A percentile compares a stretch with the other conserved stretches of the same genome.
Conservation (phyloP, 2,329 filamentous ascomycete genomes). For the Rugonectria rugulosa region DNA sequence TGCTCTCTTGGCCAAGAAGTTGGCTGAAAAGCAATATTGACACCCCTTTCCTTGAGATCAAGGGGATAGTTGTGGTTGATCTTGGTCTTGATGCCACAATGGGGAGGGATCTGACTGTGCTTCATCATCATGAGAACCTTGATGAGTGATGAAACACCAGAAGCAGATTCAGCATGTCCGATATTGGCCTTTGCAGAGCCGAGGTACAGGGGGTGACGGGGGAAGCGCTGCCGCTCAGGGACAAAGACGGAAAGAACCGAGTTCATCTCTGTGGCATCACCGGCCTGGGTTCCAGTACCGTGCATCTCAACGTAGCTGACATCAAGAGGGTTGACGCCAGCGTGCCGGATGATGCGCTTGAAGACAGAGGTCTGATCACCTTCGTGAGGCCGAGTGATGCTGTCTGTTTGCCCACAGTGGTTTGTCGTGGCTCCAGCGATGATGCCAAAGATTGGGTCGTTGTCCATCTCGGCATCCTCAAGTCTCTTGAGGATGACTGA, state of each 20-base stretch:
- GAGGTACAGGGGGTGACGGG: conserved; percentile 62
- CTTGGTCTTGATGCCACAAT: conserved; percentile 71
- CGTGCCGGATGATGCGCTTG: conserved; percentile 72
- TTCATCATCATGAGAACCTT: conserved; percentile 73
- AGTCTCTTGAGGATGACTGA: conserved; percentile 78
- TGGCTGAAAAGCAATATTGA: conserved; percentile 64
- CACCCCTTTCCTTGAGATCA: conserved; percentile 63
- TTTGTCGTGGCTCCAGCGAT: conserved; percentile 33
- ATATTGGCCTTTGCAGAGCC: conserved; percentile 71
- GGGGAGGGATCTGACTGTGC: conserved; percentile 69
- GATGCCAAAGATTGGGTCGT: conserved; percentile 32
- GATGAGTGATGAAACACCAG: conserved; percentile 67
- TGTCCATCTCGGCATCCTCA: conserved; percentile 27
- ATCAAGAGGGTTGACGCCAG: conserved; percentile 77
- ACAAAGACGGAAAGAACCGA: conserved; percentile 70
- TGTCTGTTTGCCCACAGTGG: conserved; percentile 61
- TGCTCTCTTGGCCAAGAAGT: conserved; percentile 59
- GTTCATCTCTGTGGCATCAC: conserved; percentile 82
- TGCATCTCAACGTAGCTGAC: conserved; percentile 90
- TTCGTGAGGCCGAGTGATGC: conserved; percentile 84
- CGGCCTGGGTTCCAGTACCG: conserved; percentile 86
- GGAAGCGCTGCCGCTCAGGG: conserved; percentile 52
- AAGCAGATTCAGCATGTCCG: conserved; percentile 68
- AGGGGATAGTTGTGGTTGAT: conserved; percentile 68
- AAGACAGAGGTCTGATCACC: conserved; percentile 78